phyloP scores from a whole-genome alignment of 2,329 filamentous ascomycete species.

The Fusarium redolens region DNA sequence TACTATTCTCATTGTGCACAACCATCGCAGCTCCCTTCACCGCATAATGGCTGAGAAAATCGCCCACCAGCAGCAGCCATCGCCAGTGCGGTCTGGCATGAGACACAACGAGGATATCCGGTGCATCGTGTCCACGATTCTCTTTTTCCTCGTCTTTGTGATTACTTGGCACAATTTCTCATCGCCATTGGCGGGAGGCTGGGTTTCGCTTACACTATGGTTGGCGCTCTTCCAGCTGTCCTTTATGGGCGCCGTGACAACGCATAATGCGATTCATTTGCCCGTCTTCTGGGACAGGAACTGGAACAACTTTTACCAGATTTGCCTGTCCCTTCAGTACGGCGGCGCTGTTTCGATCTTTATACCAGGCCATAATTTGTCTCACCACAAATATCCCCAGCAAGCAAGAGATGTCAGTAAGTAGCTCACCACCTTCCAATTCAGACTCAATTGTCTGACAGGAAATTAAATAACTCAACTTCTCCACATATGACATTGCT shows the following conservation, averaged over 20 bases:
- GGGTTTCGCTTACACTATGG: slow-evolving; percentile 13
- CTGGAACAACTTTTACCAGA: slow-evolving; percentile 27
- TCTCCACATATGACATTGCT: not conserved
- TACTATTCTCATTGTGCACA: not conserved
- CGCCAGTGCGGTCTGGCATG: slow-evolving; percentile 1
- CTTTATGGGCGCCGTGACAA: slow-evolving; percentile 19
- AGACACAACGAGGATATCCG: slow-evolving; percentile 17
- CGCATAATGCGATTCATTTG: slow-evolving; percentile 19
- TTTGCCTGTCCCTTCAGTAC: slow-evolving; percentile 25
- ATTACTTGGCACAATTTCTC: slow-evolving; percentile 19
- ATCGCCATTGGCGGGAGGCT: slow-evolving; percentile 1
- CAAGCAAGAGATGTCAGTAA: slow-evolving; percentile 23
- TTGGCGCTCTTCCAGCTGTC: slow-evolving; percentile 19
- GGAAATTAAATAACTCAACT: not conserved
- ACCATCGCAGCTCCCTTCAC: not conserved
- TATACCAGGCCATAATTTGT: slow-evolving; percentile 19
- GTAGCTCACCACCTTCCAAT: not conserved
- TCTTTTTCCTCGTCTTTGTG: slow-evolving; percentile 22
- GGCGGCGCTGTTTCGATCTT: slow-evolving; percentile 19
- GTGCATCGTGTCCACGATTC: slow-evolving; percentile 8
- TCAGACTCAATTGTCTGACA: too few relatives aligned
- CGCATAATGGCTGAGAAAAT: not conserved
- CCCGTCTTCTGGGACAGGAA: slow-evolving; percentile 13
- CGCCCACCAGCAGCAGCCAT: not conserved
- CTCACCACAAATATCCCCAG: slow-evolving; percentile 29